These are phyloP conservation scores for Esteya vermicola DNA, from an alignment of 2,329 filamentous ascomycete genomes.

Conservation along the genomic window DNA sequence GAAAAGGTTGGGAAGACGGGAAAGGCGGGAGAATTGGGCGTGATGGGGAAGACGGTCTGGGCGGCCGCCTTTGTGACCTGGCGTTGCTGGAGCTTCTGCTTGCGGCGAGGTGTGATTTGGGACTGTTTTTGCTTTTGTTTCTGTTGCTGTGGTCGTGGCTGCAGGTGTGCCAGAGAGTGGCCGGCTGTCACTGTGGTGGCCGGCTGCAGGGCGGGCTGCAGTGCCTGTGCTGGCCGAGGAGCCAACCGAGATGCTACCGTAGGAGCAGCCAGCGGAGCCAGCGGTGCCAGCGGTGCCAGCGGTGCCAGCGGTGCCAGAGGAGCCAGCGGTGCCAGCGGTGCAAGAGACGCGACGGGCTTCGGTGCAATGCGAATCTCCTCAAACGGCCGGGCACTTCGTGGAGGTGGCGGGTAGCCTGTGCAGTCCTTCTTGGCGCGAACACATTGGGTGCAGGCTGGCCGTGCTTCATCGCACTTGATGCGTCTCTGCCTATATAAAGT, in stretches of 20 bases:
- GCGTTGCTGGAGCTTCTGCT: constrained; percentile 7
- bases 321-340: constrained; percentile 14
- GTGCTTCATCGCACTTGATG: constrained; percentile 53
- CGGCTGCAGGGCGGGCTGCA: too few relatives aligned
- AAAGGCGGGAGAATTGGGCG: constrained; percentile 20
- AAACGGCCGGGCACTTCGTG: constrained; percentile 28
- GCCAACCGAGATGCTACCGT: too few relatives aligned
- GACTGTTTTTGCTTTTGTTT: constrained; percentile 7
- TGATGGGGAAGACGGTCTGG: too few relatives aligned
- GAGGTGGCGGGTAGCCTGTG: constrained; percentile 46
- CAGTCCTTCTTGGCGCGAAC: constrained; percentile 43
- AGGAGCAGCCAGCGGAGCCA: too few relatives aligned
- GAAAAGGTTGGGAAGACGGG: constrained; percentile 9
- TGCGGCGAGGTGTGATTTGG: constrained; percentile 11
- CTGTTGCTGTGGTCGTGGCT: background rate
- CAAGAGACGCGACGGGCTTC: constrained; percentile 16
- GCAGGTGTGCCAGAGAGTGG: too few relatives aligned
- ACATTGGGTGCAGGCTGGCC: constrained; percentile 47
- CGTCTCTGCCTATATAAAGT: constrained; percentile 32
- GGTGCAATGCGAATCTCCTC: constrained; percentile 36
- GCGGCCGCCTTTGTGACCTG: too few relatives aligned
- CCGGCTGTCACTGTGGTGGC: too few relatives aligned
- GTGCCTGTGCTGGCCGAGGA: too few relatives aligned
- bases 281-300: too few relatives aligned
- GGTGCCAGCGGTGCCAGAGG: too few relatives aligned